A percentile compares a stretch with the other conserved stretches of the same genome.
phyloP scores from a whole-genome alignment of 495 filamentous ascomycete genomes.

The Halenospora varia region DNA sequence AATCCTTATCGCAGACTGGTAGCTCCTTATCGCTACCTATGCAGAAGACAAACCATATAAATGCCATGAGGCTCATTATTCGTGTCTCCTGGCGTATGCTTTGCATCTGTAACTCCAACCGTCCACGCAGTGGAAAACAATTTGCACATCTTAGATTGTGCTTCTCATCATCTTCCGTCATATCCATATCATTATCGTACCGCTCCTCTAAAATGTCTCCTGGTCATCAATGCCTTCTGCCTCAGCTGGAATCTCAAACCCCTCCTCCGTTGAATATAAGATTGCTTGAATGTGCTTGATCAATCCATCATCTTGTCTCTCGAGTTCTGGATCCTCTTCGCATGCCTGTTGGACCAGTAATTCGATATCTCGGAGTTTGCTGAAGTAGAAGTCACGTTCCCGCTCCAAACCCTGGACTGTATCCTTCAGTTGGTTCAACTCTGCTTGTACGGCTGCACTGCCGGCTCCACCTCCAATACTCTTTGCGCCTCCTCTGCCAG shows the following conservation, averaged over 20 bases:
- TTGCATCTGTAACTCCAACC: conserved; percentile 20
- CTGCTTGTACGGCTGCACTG: conserved; percentile 66
- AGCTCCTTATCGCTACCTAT: conserved; percentile 3
- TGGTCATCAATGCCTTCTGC: conserved; percentile 61
- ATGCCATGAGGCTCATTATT: conserved; percentile 10
- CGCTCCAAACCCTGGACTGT: conserved; percentile 82
- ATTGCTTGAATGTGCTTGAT: conserved; percentile 94
- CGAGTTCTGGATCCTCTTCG: conserved; percentile 83
- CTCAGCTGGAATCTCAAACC: conserved; percentile 79
- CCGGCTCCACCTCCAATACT: conserved; percentile 51
- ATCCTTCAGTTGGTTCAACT: conserved; percentile 81
- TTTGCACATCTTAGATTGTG: conserved; percentile 2
- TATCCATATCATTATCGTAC: conserved; percentile 15
- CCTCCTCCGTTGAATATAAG: conserved; percentile 94
- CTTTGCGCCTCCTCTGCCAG: conserved; percentile 48
- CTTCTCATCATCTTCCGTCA: conserved; percentile 11
- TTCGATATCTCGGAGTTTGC: conserved; percentile 96
- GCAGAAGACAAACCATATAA: conserved; percentile 10
- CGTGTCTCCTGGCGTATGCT: conserved; percentile 13
- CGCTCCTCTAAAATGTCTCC: conserved; percentile 65
- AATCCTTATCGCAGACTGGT: not conserved
- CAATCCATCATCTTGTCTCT: conserved; percentile 86
- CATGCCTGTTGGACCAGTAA: conserved; percentile 86
- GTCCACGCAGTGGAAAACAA: conserved; percentile 11
- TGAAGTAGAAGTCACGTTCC: conserved; percentile 98